Conservation (phyloP, 192 early-diverging fungal species). For the Backusella liffmaniae region DNA sequence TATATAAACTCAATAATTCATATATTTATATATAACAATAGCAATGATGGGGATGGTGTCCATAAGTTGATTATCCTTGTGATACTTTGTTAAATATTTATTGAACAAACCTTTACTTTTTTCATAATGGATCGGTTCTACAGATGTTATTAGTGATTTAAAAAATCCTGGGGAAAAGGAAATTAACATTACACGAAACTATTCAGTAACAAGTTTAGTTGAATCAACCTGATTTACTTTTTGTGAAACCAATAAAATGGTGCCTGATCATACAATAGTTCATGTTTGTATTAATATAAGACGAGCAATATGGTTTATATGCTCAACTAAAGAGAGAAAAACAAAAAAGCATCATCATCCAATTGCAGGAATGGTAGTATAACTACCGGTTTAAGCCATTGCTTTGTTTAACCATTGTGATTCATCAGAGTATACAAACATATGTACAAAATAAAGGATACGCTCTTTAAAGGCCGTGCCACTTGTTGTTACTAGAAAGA, state of each 20-base stretch:
- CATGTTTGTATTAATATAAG: too few relatives aligned
- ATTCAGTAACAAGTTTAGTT: background rate
- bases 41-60: background rate
- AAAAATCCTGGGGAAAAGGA: background rate
- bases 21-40: background rate
- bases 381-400: too few relatives aligned
- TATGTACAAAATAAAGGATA: too few relatives aligned
- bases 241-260: background rate
- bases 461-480: too few relatives aligned
- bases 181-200: background rate
- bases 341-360: too few relatives aligned
- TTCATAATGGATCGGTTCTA: background rate
- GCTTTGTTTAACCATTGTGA: too few relatives aligned
- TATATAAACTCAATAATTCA: background rate
- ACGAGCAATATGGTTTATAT: too few relatives aligned
- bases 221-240: background rate
- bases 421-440: too few relatives aligned
- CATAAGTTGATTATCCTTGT: background rate
- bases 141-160: background rate
- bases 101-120: background rate
- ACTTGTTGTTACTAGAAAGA: too few relatives aligned
- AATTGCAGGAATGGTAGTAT: too few relatives aligned
- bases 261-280: too few relatives aligned
- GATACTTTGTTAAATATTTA: background rate
- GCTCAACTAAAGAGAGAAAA: too few relatives aligned